Percentiles rank a stretch among this genome's conserved stretches.
These are phyloP conservation scores for Mortierella alpina DNA, from an alignment of 192 early-diverging fungal species.

Conservation along the genomic window DNA sequence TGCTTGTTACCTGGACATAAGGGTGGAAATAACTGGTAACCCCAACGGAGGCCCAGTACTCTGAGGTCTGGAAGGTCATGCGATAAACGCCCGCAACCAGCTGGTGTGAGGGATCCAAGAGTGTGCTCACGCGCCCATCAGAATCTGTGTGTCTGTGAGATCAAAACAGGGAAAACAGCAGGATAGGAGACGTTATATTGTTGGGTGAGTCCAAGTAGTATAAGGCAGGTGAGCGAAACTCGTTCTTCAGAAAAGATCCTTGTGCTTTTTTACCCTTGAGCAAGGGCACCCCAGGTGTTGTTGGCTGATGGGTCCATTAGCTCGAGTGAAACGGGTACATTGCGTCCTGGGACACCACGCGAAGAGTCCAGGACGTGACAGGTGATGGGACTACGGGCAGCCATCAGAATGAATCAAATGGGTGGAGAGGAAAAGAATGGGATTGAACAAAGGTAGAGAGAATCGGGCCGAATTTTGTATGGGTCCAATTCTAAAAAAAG, in stretches of 20 bases:
- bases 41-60: conserved; percentile 71
- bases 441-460: background rate
- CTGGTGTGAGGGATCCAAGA: conserved; percentile 68
- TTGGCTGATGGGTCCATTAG: conserved; percentile 52
- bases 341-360: conserved; percentile 75
- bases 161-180: background rate
- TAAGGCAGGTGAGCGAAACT: background rate
- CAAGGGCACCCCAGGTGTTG: conserved; percentile 54
- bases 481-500: background rate
- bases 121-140: conserved; percentile 79
- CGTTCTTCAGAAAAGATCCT: background rate
- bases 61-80: conserved; percentile 80
- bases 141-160: conserved; percentile 66
- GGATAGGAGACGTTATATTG: background rate
- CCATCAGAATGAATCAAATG: conserved; percentile 18
- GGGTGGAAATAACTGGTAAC: conserved; percentile 82
- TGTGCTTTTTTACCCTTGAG: conserved; percentile 13
- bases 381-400: conserved; percentile 76
- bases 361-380: conserved; percentile 92
- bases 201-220: too few species aligned
- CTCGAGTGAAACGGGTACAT: conserved; percentile 77
- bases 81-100: conserved; percentile 80
- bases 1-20: conserved; percentile 71
- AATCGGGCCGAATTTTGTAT: background rate
- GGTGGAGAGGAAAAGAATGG: too few species aligned